Evolutionary conservation across 2,329 filamentous ascomycete genomes (phyloP).

Genomic region (Clonostachys sp.): DNA sequence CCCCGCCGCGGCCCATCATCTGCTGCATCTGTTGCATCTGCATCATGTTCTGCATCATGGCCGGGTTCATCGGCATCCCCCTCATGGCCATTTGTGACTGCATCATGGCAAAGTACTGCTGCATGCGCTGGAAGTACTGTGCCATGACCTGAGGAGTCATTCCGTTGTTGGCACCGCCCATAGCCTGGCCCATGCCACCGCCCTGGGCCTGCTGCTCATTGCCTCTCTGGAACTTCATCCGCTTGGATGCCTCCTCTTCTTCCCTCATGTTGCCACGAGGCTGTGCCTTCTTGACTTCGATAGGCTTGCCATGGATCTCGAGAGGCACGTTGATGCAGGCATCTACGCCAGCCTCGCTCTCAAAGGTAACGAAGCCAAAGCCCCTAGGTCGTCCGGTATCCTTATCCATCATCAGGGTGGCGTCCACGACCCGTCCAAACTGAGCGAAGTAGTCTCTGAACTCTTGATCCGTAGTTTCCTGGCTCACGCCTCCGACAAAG

Average conservation of each 20-base stretch:
- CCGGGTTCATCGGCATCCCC: constrained; percentile 67
- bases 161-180: constrained; percentile 41
- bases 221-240: constrained; percentile 43
- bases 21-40: constrained; percentile 69
- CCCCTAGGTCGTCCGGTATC: constrained; percentile 95
- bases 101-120: constrained; percentile 94
- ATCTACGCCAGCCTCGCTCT: constrained; percentile 92
- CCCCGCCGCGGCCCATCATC: constrained; percentile 39
- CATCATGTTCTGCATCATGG: constrained; percentile 72
- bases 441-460: constrained; percentile 97
- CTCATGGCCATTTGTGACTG: constrained; percentile 86
- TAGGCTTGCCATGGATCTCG: constrained; percentile 91
- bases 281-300: constrained; percentile 97
- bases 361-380: constrained; percentile 97
- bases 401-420: constrained; percentile 99
- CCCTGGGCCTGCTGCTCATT: constrained; percentile 26
- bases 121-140: constrained; percentile 97
- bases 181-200: constrained; percentile 32
- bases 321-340: constrained; percentile 80
- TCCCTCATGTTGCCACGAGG: constrained; percentile 91
- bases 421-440: constrained; percentile 93
- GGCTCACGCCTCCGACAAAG: constrained; percentile 95
- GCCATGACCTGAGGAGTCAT: constrained; percentile 98
- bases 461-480: constrained; percentile 93
- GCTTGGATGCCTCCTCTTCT: constrained; percentile 70